phyloP scores from a whole-genome alignment of 306 rosid species.

The Medicago lupulina region DNA sequence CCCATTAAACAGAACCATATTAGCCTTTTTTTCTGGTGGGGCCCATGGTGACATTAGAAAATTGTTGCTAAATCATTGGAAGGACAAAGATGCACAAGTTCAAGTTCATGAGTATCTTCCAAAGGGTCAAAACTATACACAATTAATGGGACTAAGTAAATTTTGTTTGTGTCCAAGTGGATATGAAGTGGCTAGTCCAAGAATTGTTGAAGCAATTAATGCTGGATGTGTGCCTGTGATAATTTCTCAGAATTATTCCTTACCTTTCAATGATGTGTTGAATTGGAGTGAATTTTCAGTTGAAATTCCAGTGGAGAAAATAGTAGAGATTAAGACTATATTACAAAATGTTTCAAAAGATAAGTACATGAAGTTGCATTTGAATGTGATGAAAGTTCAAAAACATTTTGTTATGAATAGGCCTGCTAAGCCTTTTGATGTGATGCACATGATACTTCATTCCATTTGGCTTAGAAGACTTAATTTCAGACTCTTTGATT shows the following conservation, averaged over 20 bases:
- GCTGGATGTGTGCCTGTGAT: constrained; percentile 81
- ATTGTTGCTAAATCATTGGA: constrained; percentile 58
- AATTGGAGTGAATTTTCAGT: constrained; percentile 74
- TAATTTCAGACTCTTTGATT: constrained; percentile 41
- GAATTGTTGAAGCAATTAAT: constrained; percentile 73
- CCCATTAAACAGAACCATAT: constrained; percentile 53
- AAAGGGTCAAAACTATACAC: constrained; percentile 55
- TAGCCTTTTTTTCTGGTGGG: constrained; percentile 74
- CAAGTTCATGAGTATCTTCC: constrained; percentile 70
- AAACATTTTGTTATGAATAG: constrained; percentile 71
- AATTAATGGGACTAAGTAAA: constrained; percentile 64
- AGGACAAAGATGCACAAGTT: constrained; percentile 62
- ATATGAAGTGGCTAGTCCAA: constrained; percentile 83
- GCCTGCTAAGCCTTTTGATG: constrained; percentile 74
- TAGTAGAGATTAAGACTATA: constrained; percentile 63
- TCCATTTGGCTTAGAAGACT: constrained; percentile 77
- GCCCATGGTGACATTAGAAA: constrained; percentile 62
- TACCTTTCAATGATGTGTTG: constrained; percentile 83
- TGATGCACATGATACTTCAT: constrained; percentile 77
- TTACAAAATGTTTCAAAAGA: constrained; percentile 50
- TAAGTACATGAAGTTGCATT: constrained; percentile 55
- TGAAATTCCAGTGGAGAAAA: constrained; percentile 52
- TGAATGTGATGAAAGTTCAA: constrained; percentile 50
- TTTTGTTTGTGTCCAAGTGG: constrained; percentile 91
- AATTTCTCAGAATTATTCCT: constrained; percentile 55